Conservation (phyloP, 2,329 filamentous ascomycete species). For the Aspergillus terreus region DNA sequence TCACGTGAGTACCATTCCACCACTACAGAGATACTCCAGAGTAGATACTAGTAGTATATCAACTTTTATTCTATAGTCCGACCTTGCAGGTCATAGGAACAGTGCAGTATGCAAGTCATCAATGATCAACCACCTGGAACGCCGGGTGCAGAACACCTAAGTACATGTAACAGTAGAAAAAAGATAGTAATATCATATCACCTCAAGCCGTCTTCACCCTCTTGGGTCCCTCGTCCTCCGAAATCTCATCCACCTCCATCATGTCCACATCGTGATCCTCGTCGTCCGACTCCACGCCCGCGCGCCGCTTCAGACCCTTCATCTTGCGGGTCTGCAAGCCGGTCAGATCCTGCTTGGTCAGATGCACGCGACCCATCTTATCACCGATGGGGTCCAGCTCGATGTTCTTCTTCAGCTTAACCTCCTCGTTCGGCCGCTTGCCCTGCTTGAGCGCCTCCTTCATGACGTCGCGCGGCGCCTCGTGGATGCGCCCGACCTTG, state of each 20-base stretch:
- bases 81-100: background rate
- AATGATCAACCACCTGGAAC: constrained; percentile 15
- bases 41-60: background rate
- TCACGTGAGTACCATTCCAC: constrained; percentile 25
- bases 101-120: background rate
- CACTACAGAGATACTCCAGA: too few relatives aligned
- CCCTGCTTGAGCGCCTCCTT: constrained; percentile 90
- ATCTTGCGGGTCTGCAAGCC: constrained; percentile 95
- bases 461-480: constrained; percentile 72
- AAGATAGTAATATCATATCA: constrained; percentile 16
- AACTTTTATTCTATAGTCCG: background rate
- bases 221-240: constrained; percentile 34
- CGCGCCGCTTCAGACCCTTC: constrained; percentile 90
- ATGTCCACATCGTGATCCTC: constrained; percentile 50
- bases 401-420: constrained; percentile 90
- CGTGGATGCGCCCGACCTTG: constrained; percentile 72
- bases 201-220: constrained; percentile 28
- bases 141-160: constrained; percentile 9
- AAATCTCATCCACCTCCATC: constrained; percentile 43
- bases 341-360: constrained; percentile 83
- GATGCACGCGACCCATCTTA: constrained; percentile 89
- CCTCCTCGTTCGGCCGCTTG: constrained; percentile 55
- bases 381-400: constrained; percentile 87
- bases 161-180: constrained; percentile 11
- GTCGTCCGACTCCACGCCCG: constrained; percentile 57